Evolutionary conservation across 345 rosid species (phyloP), one percentile per base, ranked within the genome.

Genomic region (Brassica carinata): DNA sequence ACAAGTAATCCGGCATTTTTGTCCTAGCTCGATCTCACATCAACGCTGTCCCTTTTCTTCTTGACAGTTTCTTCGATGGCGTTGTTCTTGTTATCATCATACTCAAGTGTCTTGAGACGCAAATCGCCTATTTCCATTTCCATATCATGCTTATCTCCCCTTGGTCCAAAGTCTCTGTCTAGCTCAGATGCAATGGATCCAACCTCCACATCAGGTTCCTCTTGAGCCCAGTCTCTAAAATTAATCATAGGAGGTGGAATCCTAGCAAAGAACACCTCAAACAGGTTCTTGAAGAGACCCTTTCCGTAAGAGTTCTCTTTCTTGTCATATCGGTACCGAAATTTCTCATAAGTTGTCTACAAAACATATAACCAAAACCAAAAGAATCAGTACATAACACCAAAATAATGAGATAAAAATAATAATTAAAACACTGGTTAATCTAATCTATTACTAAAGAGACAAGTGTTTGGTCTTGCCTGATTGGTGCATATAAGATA

Each of bases 281-380:
- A n/a, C n/a, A n/a, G n/a, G n/a, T n/a, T n/a, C n/a, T n/a, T n/a
- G n/a, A n/a, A n/a, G n/a, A n/a, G n/a, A n/a, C n/a, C n/a, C n/a
- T n/a, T n/a, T n/a, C n/a, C n/a, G 68, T 77, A 89, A 43, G 92
- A 90, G 71, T 91, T 92, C 58, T 86, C 88, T 83, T 86, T 88
- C 83, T 85, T 88, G 65, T 92, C 97, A 34, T 92, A 92, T 2
- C 91, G 90, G 53, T 88, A 92, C 29, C 96, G 85, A 51, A 92
- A 92, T 69, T 89, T 90, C 82, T 90, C 97, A 14, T 88, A 89
- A 65, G 97, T 92, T 53, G 94, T 89, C 96, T 92, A 84, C 43
- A 64, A 38, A 66, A 27, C 3, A 53, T 48, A 53, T 2, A 43
- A 30, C 34, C 71, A 67, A 31, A 43, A 63, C 26, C 11, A 71